A percentile compares a stretch with the other conserved stretches of the same genome.
These are phyloP conservation scores for Globisporangium takayamanum DNA, from an alignment of 352 stramenopile genomes.

Conservation along the genomic window DNA sequence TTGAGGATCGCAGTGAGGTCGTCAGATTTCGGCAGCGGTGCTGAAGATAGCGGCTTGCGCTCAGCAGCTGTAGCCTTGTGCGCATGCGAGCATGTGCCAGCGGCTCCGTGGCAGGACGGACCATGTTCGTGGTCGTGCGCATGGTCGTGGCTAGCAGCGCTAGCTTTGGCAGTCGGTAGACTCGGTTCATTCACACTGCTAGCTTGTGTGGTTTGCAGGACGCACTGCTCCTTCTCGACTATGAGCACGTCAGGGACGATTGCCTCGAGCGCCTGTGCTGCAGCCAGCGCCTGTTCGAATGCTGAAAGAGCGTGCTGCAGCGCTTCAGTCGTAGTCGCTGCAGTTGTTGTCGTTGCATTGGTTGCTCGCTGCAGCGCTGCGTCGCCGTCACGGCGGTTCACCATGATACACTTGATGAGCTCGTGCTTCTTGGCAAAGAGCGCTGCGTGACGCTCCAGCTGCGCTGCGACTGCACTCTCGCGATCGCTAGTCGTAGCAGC, in stretches of 20 bases:
- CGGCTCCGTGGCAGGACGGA: neutral
- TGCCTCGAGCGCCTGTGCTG: conserved; percentile 27
- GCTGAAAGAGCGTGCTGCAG: conserved; percentile 13
- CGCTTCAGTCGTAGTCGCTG: neutral
- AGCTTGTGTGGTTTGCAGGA: neutral
- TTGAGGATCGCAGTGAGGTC: conserved; percentile 47
- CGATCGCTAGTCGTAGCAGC: neutral
- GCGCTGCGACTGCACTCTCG: conserved; percentile 4
- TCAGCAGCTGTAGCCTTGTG: conserved; percentile 5
- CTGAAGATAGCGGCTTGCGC: neutral
- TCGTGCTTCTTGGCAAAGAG: conserved; percentile 43
- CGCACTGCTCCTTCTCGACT: conserved; percentile 12
- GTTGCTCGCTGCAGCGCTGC: conserved; percentile 13
- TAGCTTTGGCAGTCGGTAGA: neutral
- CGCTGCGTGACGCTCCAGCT: conserved; percentile 25
- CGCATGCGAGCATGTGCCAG: conserved; percentile 3
- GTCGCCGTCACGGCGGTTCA: conserved; percentile 33
- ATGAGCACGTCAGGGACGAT: conserved; percentile 32
- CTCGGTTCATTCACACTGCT: neutral
- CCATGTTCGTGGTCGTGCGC: conserved; percentile 7
- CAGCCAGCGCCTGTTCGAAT: conserved; percentile 32
- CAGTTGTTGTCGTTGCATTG: neutral
- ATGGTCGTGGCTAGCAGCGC: neutral
- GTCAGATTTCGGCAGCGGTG: conserved; percentile 29
- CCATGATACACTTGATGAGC: conserved; percentile 42